Evolutionary conservation across 2,329 filamentous ascomycete genomes (phyloP).

Genomic region (Didymellaceae sp.): DNA sequence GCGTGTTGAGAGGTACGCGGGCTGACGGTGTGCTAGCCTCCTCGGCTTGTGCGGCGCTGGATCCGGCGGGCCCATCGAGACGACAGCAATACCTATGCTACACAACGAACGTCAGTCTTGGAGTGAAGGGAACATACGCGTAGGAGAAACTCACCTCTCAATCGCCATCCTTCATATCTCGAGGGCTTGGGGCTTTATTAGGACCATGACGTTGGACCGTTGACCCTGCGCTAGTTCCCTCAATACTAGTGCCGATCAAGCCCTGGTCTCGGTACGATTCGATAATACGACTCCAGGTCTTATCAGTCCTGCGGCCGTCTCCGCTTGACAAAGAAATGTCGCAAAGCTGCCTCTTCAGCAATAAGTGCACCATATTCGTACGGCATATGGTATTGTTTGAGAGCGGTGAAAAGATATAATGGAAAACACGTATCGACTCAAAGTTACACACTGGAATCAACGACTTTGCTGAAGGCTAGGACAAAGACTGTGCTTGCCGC

Average conservation of each 20-base stretch:
- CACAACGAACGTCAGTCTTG: not conserved
- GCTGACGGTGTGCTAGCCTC: constrained; percentile 35
- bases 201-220: constrained; percentile 29
- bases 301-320: constrained; percentile 30
- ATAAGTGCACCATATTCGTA: not conserved
- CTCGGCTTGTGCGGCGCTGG: constrained; percentile 27
- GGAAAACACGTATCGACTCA: not conserved
- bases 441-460: not conserved
- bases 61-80: constrained; percentile 18
- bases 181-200: constrained; percentile 20
- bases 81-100: constrained; percentile 1
- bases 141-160: not conserved
- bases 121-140: not conserved
- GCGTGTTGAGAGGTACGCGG: constrained; percentile 34
- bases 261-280: constrained; percentile 12
- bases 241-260: constrained; percentile 30
- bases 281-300: constrained; percentile 24
- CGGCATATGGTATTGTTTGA: no score
- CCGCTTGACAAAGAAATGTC: constrained; percentile 9
- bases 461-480: constrained; percentile 6
- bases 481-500: constrained; percentile 13
- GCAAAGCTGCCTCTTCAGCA: not conserved
- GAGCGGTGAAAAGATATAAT: not conserved
- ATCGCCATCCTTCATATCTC: not conserved
- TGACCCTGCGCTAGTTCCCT: constrained; percentile 40